Percentiles rank a stretch among this genome's conserved stretches.
phyloP scores from a whole-genome alignment of 345 rosid species.

The Jatropha curcas region DNA sequence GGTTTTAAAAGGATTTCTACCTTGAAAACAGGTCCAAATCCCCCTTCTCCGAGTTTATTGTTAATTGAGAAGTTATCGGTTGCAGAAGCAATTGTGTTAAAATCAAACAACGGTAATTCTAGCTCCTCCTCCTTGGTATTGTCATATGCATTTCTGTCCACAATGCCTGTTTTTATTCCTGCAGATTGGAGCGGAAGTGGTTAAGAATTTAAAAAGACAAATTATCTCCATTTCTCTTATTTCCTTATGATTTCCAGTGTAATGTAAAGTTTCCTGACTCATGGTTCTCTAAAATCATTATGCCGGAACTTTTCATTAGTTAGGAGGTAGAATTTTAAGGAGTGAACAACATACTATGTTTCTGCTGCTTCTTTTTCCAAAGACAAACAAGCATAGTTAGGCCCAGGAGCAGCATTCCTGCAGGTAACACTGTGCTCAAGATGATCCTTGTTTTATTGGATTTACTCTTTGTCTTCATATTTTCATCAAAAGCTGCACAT shows the following conservation, averaged over 20 bases:
- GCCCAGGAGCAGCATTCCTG: background rate
- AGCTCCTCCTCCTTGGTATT: background rate
- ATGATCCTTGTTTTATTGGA: background rate
- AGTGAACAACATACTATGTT: background rate
- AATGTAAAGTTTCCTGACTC: background rate
- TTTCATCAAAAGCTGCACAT: background rate
- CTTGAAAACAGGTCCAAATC: conserved; percentile 35
- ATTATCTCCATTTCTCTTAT: background rate
- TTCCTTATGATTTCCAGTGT: background rate
- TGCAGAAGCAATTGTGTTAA: conserved; percentile 9
- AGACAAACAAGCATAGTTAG: background rate
- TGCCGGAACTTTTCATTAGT: no score
- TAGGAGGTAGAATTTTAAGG: background rate
- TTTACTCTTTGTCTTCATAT: background rate
- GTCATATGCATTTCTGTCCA: background rate
- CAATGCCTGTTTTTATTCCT: background rate
- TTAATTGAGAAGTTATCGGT: conserved; percentile 15
- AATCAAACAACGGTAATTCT: background rate
- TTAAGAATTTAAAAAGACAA: background rate
- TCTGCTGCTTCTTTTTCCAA: conserved; percentile 6
- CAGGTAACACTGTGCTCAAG: background rate
- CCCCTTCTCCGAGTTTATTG: conserved; percentile 36
- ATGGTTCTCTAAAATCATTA: background rate
- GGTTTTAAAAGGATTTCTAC: background rate
- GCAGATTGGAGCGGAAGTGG: background rate